phyloP scores from a whole-genome alignment of 306 rosid species.

The Psophocarpus tetragonolobus region DNA sequence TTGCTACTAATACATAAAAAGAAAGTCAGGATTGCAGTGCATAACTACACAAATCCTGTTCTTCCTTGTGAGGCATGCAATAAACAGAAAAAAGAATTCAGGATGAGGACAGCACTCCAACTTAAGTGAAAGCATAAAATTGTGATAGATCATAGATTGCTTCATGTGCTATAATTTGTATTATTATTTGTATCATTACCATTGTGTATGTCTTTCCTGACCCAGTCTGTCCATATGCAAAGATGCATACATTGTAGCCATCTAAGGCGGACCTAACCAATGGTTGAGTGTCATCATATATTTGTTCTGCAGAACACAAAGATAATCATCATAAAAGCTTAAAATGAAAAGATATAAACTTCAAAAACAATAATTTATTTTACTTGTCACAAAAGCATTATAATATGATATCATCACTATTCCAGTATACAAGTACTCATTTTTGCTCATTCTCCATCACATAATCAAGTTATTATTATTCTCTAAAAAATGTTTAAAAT shows the following conservation, averaged over 20 bases:
- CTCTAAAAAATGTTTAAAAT: neutral
- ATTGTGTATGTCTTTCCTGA: slow-evolving; percentile 97
- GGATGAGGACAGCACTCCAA: neutral
- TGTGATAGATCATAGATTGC: neutral
- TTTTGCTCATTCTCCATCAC: neutral
- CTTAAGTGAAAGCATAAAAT: neutral
- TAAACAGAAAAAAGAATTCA: neutral
- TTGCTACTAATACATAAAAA: slow-evolving; percentile 13
- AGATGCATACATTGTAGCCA: slow-evolving; percentile 92
- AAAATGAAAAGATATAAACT: neutral
- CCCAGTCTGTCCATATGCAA: slow-evolving; percentile 98
- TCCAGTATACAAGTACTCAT: neutral
- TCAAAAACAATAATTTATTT: neutral
- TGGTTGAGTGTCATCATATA: slow-evolving; percentile 79
- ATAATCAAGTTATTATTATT: neutral
- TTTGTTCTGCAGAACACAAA: slow-evolving; percentile 71
- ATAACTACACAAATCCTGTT: slow-evolving; percentile 8
- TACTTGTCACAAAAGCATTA: neutral
- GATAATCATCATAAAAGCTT: slow-evolving; percentile 31
- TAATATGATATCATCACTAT: neutral
- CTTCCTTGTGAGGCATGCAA: neutral
- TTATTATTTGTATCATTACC: slow-evolving; percentile 58
- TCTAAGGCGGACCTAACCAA: slow-evolving; percentile 84
- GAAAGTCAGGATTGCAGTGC: neutral
- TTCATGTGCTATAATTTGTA: neutral